Evolutionary conservation across 163 green algal species (phyloP), one percentile per base, ranked within the genome.

Genomic region (Chlamydomonas reinhardtii): DNA sequence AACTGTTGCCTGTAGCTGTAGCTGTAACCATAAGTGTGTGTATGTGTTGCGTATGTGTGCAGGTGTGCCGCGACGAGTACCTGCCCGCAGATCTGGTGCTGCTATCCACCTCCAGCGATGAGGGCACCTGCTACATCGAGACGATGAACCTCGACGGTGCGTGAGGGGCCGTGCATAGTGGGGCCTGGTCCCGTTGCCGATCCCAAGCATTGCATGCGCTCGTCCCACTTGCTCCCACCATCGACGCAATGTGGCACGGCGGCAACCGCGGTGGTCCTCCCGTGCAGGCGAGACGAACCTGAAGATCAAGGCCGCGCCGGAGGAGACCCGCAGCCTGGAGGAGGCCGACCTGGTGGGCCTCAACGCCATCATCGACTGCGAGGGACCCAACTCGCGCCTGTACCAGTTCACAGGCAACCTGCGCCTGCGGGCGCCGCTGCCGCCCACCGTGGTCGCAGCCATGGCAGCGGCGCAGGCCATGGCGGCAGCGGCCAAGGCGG

Each of bases 371-470:
- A 76, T 97, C 20, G 89, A 94, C 69, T 98, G 96, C 78, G 96
- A 98, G 89, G 91, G 91, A 61, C 96, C 96, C 52, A 98, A 98
- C 85, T 83, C 90, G 56, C 93, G 91, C 4, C 89, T 98, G 72
- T 98, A 98, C 91, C 96, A 94, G 37, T 98, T 97, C 87, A 93
- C 90, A 9, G 96, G 96, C 65, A 98, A 97, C 84, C 85, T 98
- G 65, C 14, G 92, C 76, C 31, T 82, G 31, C 9, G 25, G 25
- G 65, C 31, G 52, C 69, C 78, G n/a, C 25, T 76, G 62, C 72
- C 32, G 32, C 8, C 56, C 20, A 17, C 37, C 31, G 74, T 24
- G 32, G 32, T 25, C 2, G 56, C 73, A 1, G 54, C 74, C 32
- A 29, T 24, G 32, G 74, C 22, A 32, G 31, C 52, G 16, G 73